Evolutionary conservation across 192 early-diverging fungal species (phyloP).

Genomic region (Umbelopsis sp.): DNA sequence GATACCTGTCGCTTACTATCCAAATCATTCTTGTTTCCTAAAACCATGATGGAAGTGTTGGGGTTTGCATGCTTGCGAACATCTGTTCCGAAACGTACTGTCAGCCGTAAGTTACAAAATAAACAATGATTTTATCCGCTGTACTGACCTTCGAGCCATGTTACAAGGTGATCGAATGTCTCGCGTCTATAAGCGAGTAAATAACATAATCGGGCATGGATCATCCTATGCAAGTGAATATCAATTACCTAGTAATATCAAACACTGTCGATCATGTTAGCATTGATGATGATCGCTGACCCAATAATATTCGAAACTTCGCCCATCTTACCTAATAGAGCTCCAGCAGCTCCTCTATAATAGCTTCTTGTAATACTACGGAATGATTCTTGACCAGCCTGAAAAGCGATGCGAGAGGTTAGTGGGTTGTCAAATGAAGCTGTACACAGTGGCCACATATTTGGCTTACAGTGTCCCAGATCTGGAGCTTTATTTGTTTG

Average conservation of each 20-base stretch:
- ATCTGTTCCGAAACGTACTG: constrained; percentile 43
- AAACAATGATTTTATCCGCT: neutral
- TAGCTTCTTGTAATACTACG: constrained; percentile 85
- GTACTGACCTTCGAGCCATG: constrained; percentile 67
- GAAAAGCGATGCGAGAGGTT: constrained; percentile 14
- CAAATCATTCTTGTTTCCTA: constrained; percentile 94
- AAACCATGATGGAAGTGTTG: constrained; percentile 85
- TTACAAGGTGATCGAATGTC: constrained; percentile 75
- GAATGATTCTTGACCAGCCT: constrained; percentile 85
- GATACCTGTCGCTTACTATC: constrained; percentile 74
- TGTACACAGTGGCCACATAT: constrained; percentile 44
- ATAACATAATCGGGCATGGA: neutral
- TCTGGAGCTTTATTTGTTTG: constrained; percentile 89
- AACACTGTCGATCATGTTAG: constrained; percentile 52
- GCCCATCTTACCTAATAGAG: constrained; percentile 59
- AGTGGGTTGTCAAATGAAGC: constrained; percentile 42
- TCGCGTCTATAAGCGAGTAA: constrained; percentile 49
- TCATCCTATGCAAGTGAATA: neutral
- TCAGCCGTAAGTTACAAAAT: neutral
- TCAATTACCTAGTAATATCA: constrained; percentile 75
- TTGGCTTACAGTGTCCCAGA: constrained; percentile 88
- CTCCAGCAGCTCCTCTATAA: constrained; percentile 80
- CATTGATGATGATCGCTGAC: constrained; percentile 5
- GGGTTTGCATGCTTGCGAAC: constrained; percentile 88
- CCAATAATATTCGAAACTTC: constrained; percentile 26